These are phyloP conservation scores for Aureobasidium sp. DNA, from an alignment of 2,329 filamentous ascomycete genomes.

Conservation along the genomic window DNA sequence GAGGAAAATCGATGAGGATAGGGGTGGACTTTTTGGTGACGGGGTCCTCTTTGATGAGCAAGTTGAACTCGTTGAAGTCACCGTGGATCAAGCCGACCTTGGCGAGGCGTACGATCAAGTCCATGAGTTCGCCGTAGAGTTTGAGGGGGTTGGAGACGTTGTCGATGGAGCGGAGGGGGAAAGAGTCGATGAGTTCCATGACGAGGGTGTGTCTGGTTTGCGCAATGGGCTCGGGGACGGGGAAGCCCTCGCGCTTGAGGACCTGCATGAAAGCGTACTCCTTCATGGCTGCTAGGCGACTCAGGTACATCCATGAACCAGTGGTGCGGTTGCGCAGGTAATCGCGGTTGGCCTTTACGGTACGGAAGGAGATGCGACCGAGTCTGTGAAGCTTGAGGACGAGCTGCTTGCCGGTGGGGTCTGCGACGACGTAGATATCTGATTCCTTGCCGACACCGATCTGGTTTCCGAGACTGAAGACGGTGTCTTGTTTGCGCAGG, in stretches of 20 bases:
- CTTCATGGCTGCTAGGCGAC: slow-evolving; percentile 81
- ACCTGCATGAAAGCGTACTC: slow-evolving; percentile 93
- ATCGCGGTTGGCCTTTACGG: slow-evolving; percentile 91
- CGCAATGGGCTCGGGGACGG: slow-evolving; percentile 77
- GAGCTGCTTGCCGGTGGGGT: slow-evolving; percentile 64
- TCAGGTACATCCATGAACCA: slow-evolving; percentile 98
- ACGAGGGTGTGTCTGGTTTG: slow-evolving; percentile 94
- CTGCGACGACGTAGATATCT: slow-evolving; percentile 89
- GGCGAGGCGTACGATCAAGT: slow-evolving; percentile 74
- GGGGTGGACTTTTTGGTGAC: slow-evolving; percentile 44
- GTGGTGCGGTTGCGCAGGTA: slow-evolving; percentile 76
- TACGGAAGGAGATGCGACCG: slow-evolving; percentile 92
- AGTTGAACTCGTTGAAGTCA: slow-evolving; percentile 99
- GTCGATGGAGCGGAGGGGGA: slow-evolving; percentile 82
- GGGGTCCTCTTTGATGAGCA: slow-evolving; percentile 72
- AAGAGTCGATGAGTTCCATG: slow-evolving; percentile 89
- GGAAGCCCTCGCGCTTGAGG: slow-evolving; percentile 73
- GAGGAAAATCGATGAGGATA: slow-evolving; percentile 92
- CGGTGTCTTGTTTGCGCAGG: slow-evolving; percentile 66
- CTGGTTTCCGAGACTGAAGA: slow-evolving; percentile 90
- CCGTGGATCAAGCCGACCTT: slow-evolving; percentile 88
- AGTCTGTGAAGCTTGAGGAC: slow-evolving; percentile 95
- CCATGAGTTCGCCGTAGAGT: slow-evolving; percentile 88
- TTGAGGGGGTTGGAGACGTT: slow-evolving; percentile 71
- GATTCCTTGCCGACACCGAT: slow-evolving; percentile 97